Evolutionary conservation across 2,329 filamentous ascomycete genomes (phyloP), one percentile per base, ranked within the genome.

Genomic region (Fusarium dlaminii): DNA sequence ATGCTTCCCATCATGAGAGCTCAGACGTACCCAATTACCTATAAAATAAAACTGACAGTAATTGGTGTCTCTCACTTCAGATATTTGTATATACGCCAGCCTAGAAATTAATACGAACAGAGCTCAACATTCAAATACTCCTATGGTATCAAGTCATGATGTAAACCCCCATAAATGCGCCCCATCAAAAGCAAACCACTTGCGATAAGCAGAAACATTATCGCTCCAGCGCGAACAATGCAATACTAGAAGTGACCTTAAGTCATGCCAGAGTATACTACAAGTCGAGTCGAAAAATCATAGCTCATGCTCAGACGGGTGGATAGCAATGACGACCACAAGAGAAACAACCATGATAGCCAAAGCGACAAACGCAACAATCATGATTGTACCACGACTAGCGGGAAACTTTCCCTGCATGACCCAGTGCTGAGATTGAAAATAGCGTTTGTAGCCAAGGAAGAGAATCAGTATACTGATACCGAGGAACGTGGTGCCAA

Each of bases 331-430:
- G 5, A 92, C 88, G 8, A 92, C 87, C 20, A 90, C 84, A 69
- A 92, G 80, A 54, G 87, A 90, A 34, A 87, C 84, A 42, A 91
- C 80, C 86, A 92, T 92, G 68, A 92, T 85, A 8, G 87, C 85
- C 78, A 90, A 84, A 8, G 93, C 90, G 49, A 95, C 87, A 24
- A 89, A 82, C 14, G 91, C 89, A 37, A 96, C 89, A 42, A 95
- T 76, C 52, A 94, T 84, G 49, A 96, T 90, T 29, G 93, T 94
- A 8, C 93, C 93, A 73, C 94, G 87, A 75, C 92, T 93, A 13
- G 93, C 93, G 0, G 93, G 93, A 77, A 95, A 95, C 81, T 95
- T 95, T 76, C 93, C 93, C 72, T 89, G 84, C 68, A 96, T 91
- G 30, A 96, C 89, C 89, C 94, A 96, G 77, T 93, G 88, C 83